These are phyloP conservation scores for Alternaria hordeiaustralica DNA, from an alignment of 2,329 filamentous ascomycete species.

Conservation along the genomic window DNA sequence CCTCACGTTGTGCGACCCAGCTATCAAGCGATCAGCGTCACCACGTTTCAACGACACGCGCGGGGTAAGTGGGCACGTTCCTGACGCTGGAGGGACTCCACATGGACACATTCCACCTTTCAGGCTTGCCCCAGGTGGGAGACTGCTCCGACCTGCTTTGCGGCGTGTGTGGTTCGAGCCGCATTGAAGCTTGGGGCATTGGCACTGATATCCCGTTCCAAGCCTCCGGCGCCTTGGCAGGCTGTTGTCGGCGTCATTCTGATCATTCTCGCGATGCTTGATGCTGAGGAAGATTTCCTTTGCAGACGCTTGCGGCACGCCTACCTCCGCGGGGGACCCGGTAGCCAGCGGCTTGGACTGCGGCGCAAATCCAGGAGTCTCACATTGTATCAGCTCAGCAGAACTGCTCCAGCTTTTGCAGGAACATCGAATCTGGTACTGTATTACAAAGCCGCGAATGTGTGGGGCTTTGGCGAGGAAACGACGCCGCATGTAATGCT, in stretches of 20 bases:
- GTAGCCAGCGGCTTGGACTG: background rate
- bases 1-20: conserved; percentile 6
- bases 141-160: conserved; percentile 7
- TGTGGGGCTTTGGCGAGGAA: background rate
- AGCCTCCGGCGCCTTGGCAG: conserved; percentile 13
- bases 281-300: background rate
- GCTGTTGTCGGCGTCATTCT: background rate
- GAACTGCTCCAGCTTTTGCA: background rate
- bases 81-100: background rate
- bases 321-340: background rate
- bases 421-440: no score
- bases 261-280: background rate
- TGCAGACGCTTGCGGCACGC: background rate
- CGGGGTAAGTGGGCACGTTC: conserved; percentile 8
- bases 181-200: conserved; percentile 7
- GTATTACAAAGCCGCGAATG: background rate
- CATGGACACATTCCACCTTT: background rate
- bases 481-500: background rate
- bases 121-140: conserved; percentile 7
- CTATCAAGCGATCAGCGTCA: conserved; percentile 8
- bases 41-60: conserved; percentile 6
- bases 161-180: conserved; percentile 6
- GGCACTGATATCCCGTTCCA: conserved; percentile 3
- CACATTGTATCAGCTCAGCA: background rate
- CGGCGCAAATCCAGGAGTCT: background rate